A percentile compares a stretch with the other conserved stretches of the same genome.
phyloP scores from a whole-genome alignment of 768 basidiomycete genomes.

The Podaxis mareebaensis region DNA sequence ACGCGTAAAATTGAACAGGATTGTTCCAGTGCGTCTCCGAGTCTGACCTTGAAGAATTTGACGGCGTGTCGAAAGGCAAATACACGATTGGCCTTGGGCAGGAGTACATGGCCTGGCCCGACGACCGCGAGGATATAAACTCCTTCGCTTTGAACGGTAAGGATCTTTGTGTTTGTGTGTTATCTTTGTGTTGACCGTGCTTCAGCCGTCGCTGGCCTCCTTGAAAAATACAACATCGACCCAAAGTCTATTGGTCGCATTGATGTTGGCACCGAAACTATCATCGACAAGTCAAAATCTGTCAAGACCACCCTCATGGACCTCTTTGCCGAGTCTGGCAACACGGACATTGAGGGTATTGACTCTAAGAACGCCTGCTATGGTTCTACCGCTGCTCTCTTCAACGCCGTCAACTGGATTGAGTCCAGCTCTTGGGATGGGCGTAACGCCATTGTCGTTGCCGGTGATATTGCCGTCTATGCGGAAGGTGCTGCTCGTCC shows the following conservation, averaged over 20 bases:
- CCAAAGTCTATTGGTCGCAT: constrained; percentile 96
- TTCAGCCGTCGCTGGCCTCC: constrained; percentile 82
- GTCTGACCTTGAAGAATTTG: constrained; percentile 90
- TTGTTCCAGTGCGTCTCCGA: constrained; percentile 86
- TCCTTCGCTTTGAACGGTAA: constrained; percentile 92
- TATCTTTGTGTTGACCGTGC: constrained; percentile 9
- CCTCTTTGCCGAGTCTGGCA: constrained; percentile 89
- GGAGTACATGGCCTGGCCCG: constrained; percentile 97
- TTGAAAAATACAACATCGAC: constrained; percentile 95
- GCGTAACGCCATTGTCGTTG: constrained; percentile 94
- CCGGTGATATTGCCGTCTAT: constrained; percentile 97
- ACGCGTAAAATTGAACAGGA: constrained; percentile 15
- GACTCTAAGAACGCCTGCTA: constrained; percentile 99
- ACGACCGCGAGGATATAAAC: constrained; percentile 99
- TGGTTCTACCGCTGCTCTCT: constrained; percentile 96
- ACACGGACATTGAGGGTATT: constrained; percentile 97
- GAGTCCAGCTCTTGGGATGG: constrained; percentile 97
- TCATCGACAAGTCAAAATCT: constrained; percentile 99
- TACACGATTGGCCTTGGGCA: constrained; percentile 99
- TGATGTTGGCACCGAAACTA: constrained; percentile 98
- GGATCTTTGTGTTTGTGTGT: constrained; percentile 23
- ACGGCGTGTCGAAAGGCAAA: constrained; percentile 93
- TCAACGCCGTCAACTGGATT: constrained; percentile 99
- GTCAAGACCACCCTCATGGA: constrained; percentile 99
- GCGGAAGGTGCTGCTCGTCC: constrained; percentile 94